Base-by-base conservation (phyloP, 768 basidiomycete genomes). In the Neoboletus brunneissimus region DNA sequence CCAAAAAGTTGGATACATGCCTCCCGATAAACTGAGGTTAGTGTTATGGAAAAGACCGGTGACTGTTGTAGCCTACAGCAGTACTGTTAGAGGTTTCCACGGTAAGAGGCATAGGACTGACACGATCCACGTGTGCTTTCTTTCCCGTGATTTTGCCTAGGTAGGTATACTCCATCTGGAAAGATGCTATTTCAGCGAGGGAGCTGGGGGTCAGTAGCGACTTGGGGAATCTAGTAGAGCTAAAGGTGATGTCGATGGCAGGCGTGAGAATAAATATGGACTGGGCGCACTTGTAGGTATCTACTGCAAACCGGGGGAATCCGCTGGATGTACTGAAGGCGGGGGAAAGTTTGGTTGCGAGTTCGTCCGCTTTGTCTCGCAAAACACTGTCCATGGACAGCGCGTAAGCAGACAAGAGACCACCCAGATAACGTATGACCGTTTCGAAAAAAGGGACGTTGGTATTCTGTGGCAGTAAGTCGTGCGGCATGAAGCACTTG, bases 381-480 rank as follows among this genome's bases (percentile, higher is more conserved):
- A 90, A 78, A 3, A 88, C 64, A 2, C 73, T 64, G 53, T 94
- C 81, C 16, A 77, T 75, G 0, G 89, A 85, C 2, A 97, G 75
- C 5, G 93, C 86, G 64, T 94, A 88, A 0, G 89, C 91, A 3
- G 89, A 89, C 6, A 95, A 79, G 1, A 95, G 76, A 7, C 94
- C 95, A 3, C 94, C 94, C 2, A 98, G 82, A 63, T 95, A 89
- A 32, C 94, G 84, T 57, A 97, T 97, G 41, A 89, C 83, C 0
- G 92, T 95, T 75, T 95, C 90, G 57, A 91, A 91, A 68, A 86
- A 89, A 1, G 86, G 85, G 0, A 71, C 70, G 0, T 51, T 68
- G 75, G 60, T 69, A 71, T 61, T 70, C 62, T 54, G 48, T 72
- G 41, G 16, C 38, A 44, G 27, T 45, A 32, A 59, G 61, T 13